phyloP scores from a whole-genome alignment of 441 rosid genomes.

The Kokia cookei region DNA sequence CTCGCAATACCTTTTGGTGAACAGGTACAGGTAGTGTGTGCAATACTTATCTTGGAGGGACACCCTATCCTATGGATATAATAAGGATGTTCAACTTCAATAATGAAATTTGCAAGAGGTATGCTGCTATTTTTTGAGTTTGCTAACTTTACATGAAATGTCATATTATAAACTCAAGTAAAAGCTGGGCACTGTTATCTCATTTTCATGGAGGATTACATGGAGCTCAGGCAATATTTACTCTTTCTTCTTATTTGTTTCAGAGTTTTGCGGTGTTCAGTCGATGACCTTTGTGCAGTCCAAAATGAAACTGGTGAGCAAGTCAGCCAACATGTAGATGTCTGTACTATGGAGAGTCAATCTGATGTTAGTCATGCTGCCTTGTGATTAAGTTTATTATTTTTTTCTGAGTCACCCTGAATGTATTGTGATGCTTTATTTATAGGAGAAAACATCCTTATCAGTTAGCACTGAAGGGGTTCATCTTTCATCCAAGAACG shows the following conservation, averaged over 20 bases:
- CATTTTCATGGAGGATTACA: background rate
- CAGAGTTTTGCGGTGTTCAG: slow-evolving; percentile 65
- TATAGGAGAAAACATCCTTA: slow-evolving; percentile 37
- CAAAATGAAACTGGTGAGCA: slow-evolving; percentile 28
- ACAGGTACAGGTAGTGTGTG: slow-evolving; percentile 80
- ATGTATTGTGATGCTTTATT: slow-evolving; percentile 8
- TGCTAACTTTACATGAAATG: background rate
- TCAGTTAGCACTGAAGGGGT: slow-evolving; percentile 32
- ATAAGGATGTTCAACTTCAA: slow-evolving; percentile 82
- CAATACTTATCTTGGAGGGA: slow-evolving; percentile 46
- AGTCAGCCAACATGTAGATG: slow-evolving; percentile 25
- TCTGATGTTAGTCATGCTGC: slow-evolving; percentile 30
- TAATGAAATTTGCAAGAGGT: slow-evolving; percentile 69
- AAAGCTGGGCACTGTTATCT: background rate
- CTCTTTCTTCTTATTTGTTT: slow-evolving; percentile 6
- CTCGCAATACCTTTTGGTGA: slow-evolving; percentile 9
- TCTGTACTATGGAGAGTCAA: slow-evolving; percentile 21
- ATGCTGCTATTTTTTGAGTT: slow-evolving; percentile 9
- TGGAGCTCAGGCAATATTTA: background rate
- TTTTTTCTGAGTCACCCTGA: slow-evolving; percentile 6
- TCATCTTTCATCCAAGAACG: slow-evolving; percentile 35
- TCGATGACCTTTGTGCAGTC: slow-evolving; percentile 44
- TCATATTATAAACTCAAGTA: background rate
- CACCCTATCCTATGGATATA: slow-evolving; percentile 61
- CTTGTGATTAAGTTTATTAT: background rate